These are phyloP conservation scores for Suhomyces emberorum DNA, from an alignment of 805 yeast genomes.

Conservation along the genomic window DNA sequence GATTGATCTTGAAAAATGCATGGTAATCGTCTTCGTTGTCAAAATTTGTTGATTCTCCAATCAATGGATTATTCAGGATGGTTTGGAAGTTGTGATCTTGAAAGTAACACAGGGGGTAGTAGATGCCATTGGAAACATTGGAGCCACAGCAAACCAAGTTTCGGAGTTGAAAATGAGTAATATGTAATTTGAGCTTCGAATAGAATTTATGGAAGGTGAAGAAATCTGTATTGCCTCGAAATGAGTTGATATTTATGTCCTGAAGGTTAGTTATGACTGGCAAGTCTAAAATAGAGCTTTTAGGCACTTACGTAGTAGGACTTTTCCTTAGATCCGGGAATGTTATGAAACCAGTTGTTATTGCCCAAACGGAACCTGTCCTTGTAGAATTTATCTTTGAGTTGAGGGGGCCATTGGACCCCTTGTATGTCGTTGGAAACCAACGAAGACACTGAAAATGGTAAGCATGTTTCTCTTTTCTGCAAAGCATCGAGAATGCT, in stretches of 20 bases:
- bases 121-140: constrained; percentile 33
- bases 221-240: constrained; percentile 28
- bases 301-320: constrained; percentile 34
- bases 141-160: constrained; percentile 44
- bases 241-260: constrained; percentile 1
- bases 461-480: constrained; percentile 32
- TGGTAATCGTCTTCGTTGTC: constrained; percentile 20
- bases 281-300: neutral
- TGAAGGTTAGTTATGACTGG: constrained; percentile 3
- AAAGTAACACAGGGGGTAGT: constrained; percentile 35
- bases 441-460: constrained; percentile 18
- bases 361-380: constrained; percentile 35
- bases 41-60: neutral
- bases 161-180: constrained; percentile 57
- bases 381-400: constrained; percentile 27
- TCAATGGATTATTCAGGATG: constrained; percentile 16
- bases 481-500: constrained; percentile 34
- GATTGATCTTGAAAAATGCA: constrained; percentile 33
- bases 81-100: constrained; percentile 29
- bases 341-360: constrained; percentile 37
- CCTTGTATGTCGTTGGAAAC: constrained; percentile 32
- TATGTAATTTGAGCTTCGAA: constrained; percentile 44
- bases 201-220: constrained; percentile 38
- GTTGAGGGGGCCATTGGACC: constrained; percentile 32
- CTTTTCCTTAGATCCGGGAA: constrained; percentile 30